Conservation (phyloP, 1,284 basidiomycete species). For the Ceratobasidium sp. region DNA sequence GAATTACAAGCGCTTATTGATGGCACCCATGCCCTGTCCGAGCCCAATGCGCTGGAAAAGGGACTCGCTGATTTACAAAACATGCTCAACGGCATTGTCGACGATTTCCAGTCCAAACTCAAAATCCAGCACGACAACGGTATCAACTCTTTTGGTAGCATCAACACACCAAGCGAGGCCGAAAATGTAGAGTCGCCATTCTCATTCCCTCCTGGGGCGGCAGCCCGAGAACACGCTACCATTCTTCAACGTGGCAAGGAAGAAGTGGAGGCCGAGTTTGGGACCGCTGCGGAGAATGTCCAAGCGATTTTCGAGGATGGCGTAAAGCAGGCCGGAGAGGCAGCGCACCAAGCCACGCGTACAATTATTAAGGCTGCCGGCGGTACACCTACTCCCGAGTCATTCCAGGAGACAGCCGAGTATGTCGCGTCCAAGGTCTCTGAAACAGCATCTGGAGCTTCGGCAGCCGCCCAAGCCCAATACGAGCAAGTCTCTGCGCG, state of each 20-base stretch:
- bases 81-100: constrained; percentile 34
- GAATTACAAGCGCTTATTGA: constrained; percentile 35
- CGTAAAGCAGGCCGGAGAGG: constrained; percentile 18
- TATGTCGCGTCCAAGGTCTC: constrained; percentile 13
- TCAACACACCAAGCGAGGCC: constrained; percentile 16
- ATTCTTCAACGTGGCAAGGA: constrained; percentile 35
- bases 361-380: constrained; percentile 35
- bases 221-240: constrained; percentile 6
- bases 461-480: constrained; percentile 7
- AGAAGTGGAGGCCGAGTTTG: constrained; percentile 35
- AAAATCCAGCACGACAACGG: constrained; percentile 29
- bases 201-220: constrained; percentile 29
- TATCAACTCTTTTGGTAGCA: constrained; percentile 19
- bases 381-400: constrained; percentile 32
- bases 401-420: constrained; percentile 18
- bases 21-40: constrained; percentile 17
- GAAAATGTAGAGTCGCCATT: constrained; percentile 11
- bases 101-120: constrained; percentile 33
- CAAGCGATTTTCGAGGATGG: constrained; percentile 30
- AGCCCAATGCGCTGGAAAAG: constrained; percentile 35
- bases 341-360: constrained; percentile 36
- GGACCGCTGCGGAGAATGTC: constrained; percentile 22
- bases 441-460: constrained; percentile 3
- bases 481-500: constrained; percentile 7
- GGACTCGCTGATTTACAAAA: constrained; percentile 36